These are phyloP conservation scores for Forsythia viridissima DNA, from an alignment of 257 asterid genomes.

Conservation along the genomic window DNA sequence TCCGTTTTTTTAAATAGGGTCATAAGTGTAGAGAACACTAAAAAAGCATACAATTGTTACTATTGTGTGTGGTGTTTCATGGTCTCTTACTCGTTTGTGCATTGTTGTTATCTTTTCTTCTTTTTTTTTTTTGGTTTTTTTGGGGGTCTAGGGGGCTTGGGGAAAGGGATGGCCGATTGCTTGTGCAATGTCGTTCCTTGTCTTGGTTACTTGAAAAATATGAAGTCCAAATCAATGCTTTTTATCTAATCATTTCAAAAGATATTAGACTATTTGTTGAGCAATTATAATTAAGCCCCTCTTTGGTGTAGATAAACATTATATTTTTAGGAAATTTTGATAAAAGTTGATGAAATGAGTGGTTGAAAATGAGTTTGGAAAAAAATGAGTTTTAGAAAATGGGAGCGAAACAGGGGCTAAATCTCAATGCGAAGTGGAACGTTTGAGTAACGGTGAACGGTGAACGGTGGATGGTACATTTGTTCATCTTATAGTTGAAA, in stretches of 20 bases:
- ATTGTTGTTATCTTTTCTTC: background rate
- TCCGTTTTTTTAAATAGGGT: too few relatives aligned
- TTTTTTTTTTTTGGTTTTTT: background rate
- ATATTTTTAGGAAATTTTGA: too few relatives aligned
- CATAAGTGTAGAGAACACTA: background rate
- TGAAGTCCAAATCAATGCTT: background rate
- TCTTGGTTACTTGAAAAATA: background rate
- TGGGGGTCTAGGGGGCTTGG: background rate
- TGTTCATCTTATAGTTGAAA: background rate
- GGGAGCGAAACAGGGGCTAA: background rate
- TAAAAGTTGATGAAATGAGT: too few relatives aligned
- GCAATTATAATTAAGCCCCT: background rate
- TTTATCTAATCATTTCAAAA: background rate
- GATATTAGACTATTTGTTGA: background rate
- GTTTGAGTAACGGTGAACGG: background rate
- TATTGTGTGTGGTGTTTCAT: slow-evolving; percentile 1
- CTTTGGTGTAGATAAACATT: too few relatives aligned
- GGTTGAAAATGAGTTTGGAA: too few relatives aligned
- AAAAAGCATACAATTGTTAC: background rate
- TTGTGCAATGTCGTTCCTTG: background rate
- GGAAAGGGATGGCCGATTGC: background rate
- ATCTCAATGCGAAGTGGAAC: background rate
- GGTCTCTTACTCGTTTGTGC: background rate
- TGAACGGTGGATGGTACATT: background rate
- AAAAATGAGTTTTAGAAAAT: too few relatives aligned